Evolutionary conservation across 1,139 yeast species (phyloP).

Genomic region (Kodamaea ohmeri): DNA sequence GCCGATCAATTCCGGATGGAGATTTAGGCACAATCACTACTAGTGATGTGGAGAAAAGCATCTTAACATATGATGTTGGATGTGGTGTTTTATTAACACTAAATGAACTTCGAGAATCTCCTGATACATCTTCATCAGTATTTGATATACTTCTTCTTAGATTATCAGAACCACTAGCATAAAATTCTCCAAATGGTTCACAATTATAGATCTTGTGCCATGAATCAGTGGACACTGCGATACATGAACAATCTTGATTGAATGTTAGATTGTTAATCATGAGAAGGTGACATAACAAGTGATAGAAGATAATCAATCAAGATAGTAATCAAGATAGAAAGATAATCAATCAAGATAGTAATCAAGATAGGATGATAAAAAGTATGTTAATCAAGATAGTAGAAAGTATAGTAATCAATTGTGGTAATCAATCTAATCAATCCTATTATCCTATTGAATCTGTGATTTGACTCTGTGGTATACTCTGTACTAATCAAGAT

Average conservation of each 20-base stretch:
- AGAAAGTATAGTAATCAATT: too few species aligned
- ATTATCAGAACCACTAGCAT: slow-evolving; percentile 20
- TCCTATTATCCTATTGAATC: too few species aligned
- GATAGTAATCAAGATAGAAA: background rate
- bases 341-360: too few species aligned
- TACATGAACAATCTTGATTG: slow-evolving; percentile 45
- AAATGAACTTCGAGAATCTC: background rate
- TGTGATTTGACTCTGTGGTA: too few species aligned
- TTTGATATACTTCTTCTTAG: slow-evolving; percentile 8
- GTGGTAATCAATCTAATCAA: too few species aligned
- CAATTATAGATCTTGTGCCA: slow-evolving; percentile 43
- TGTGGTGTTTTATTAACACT: background rate
- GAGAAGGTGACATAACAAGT: background rate
- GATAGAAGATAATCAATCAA: background rate
- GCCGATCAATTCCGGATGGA: slow-evolving; percentile 25
- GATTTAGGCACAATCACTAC: slow-evolving; percentile 56
- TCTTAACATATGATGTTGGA: slow-evolving; percentile 44
- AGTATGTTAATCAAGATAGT: too few species aligned
- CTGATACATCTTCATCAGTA: slow-evolving; percentile 6
- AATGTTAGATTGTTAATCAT: slow-evolving; percentile 40
- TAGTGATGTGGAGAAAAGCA: slow-evolving; percentile 69
- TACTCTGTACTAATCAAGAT: too few species aligned
- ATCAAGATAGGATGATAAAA: background rate
- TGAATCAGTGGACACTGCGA: slow-evolving; percentile 36
- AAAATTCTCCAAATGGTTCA: slow-evolving; percentile 50